Evolutionary conservation across 1,284 basidiomycete species (phyloP), one percentile per base, ranked within the genome.

Genomic region (Entoloma clypeatum): DNA sequence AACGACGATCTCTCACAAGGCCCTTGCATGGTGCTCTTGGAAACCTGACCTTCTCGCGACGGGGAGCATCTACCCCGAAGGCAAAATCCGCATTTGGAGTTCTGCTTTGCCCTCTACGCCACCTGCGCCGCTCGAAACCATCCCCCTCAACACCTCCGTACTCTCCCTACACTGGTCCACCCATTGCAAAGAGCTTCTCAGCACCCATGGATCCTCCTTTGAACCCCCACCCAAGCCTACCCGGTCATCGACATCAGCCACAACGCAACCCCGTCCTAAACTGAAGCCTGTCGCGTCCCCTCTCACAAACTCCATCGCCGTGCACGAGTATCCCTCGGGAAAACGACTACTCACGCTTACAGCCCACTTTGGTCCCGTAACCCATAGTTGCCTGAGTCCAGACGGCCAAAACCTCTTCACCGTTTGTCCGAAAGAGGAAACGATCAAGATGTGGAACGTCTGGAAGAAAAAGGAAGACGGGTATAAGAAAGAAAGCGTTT

Each of bases 401-500:
- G 55, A 60, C 33, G 65, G 66, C 0, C 59, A 63, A 45, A 58
- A 54, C 41, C 43, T 69, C 11, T 68, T 67, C 40, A 68, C 66
- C 7, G 58, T 63, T 3, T 67, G 60, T 42, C 62, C 64, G 3
- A 50, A 47, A 36, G 65, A 67, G 31, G 62, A 67, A 45, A 59
- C 62, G 16, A 65, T 69, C 41, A 68, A 65, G 51, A 61, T 66
- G 55, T 69, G 65, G 65, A 60, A 65, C 33, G 64, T 68, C 11
- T 69, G 67, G 67, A 58, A 55, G 14, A 55, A 57, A 40, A 52
- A 58, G 18, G 35, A 47, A 10, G 48, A 50, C 17, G 42, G 43
- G 13, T n/a, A n/a, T n/a, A n/a, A n/a, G n/a, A n/a, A n/a, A n/a
- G n/a, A n/a, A n/a, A n/a, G n/a, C n/a, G n/a, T n/a, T n/a, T n/a